Evolutionary conservation across 2,329 filamentous ascomycete genomes (phyloP).

Genomic region (Fonsecaea multimorphosa): DNA sequence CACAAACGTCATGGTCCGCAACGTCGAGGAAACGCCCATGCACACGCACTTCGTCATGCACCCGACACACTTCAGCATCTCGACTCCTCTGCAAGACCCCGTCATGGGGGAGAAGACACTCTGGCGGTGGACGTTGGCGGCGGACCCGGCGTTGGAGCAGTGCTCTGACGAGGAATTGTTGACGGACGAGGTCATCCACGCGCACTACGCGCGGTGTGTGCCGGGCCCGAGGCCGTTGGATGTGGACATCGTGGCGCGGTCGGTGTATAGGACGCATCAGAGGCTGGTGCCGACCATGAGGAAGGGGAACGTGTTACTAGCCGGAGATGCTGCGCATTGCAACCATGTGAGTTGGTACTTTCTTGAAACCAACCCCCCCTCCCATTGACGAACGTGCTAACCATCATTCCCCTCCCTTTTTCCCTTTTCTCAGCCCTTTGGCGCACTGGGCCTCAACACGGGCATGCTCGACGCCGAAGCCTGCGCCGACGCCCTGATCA

Average conservation of each 20-base stretch:
- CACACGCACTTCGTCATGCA: conserved; percentile 21
- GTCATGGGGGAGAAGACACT: conserved; percentile 21
- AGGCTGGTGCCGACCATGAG: conserved; percentile 25
- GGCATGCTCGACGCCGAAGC: conserved; percentile 32
- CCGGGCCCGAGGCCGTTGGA: conserved; percentile 18
- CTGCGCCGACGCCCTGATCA: conserved; percentile 22
- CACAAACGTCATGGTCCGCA: conserved; percentile 22
- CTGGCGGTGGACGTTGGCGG: conserved; percentile 25
- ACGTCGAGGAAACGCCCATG: conserved; percentile 5
- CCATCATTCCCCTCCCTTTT: not conserved
- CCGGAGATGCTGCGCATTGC: conserved; percentile 65
- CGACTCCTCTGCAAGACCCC: conserved; percentile 26
- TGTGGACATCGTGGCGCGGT: conserved; percentile 20
- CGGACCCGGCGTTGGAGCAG: conserved; percentile 13
- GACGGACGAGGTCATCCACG: conserved; percentile 21
- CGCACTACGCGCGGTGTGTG: conserved; percentile 23
- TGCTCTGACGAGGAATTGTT: conserved; percentile 23
- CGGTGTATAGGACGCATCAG: conserved; percentile 27
- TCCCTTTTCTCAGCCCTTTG: conserved; percentile 17
- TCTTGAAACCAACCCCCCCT: not conserved
- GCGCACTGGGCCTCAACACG: conserved; percentile 28
- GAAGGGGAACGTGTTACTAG: conserved; percentile 50
- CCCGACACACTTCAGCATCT: conserved; percentile 19
- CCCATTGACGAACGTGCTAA: not conserved
- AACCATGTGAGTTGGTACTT: conserved; percentile 20